Conservation (phyloP, 768 basidiomycete genomes). For the Rhodotorula sphaerocarpa region DNA sequence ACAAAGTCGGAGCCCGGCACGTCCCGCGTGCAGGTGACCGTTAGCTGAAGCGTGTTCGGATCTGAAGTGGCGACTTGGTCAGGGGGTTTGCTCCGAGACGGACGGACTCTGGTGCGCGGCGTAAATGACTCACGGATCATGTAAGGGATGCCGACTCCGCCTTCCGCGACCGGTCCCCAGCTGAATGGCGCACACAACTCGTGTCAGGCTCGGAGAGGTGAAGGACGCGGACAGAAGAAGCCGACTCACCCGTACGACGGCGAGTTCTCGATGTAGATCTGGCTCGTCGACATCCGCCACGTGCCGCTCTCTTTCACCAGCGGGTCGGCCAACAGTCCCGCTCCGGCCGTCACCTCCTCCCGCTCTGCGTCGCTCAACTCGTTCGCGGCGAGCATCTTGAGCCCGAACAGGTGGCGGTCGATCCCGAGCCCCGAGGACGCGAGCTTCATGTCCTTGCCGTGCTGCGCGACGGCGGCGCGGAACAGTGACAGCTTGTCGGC, state of each 20-base stretch:
- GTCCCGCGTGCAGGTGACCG: slow-evolving; percentile 26
- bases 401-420: slow-evolving; percentile 84
- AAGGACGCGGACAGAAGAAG: no score
- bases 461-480: slow-evolving; percentile 62
- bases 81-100: background rate
- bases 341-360: background rate
- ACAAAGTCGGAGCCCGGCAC: slow-evolving; percentile 21
- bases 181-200: slow-evolving; percentile 45
- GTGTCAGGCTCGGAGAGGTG: no score
- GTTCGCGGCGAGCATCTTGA: slow-evolving; percentile 62
- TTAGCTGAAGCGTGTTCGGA: slow-evolving; percentile 35
- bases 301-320: slow-evolving; percentile 67
- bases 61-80: slow-evolving; percentile 22
- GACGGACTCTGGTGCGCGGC: no score
- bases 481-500: slow-evolving; percentile 60
- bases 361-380: slow-evolving; percentile 1
- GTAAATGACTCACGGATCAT: slow-evolving; percentile 55
- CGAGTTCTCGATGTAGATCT: slow-evolving; percentile 50
- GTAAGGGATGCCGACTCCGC: slow-evolving; percentile 87
- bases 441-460: slow-evolving; percentile 75
- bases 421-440: slow-evolving; percentile 87
- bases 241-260: slow-evolving; percentile 25
- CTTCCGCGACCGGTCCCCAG: slow-evolving; percentile 85
- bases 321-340: slow-evolving; percentile 43
- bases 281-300: slow-evolving; percentile 89